phyloP scores from a whole-genome alignment of 345 rosid species.

The Microthlaspi erraticum region DNA sequence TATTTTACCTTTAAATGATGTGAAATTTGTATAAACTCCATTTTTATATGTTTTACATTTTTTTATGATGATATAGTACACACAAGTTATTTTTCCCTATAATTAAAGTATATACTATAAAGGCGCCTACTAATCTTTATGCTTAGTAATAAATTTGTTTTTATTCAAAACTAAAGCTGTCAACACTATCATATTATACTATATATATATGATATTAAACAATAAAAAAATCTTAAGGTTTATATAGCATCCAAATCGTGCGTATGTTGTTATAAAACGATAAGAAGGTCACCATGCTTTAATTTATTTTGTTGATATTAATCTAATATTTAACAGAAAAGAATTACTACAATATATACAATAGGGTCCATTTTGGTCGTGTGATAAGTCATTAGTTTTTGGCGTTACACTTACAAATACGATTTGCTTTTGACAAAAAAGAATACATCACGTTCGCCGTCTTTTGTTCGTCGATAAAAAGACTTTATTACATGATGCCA shows the following conservation, averaged over 20 bases:
- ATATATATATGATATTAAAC: neutral
- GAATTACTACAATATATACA: neutral
- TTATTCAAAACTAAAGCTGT: slow-evolving; percentile 27
- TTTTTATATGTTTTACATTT: neutral
- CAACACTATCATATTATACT: slow-evolving; percentile 30
- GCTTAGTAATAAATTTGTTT: slow-evolving; percentile 17
- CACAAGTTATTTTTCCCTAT: neutral
- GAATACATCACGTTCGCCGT: slow-evolving; percentile 39
- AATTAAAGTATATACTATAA: slow-evolving; percentile 34
- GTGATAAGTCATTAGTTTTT: slow-evolving; percentile 33
- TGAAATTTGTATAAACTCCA: neutral
- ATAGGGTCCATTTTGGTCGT: slow-evolving; percentile 36
- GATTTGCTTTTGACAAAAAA: slow-evolving; percentile 16
- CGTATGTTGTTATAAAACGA: slow-evolving; percentile 13
- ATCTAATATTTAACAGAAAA: slow-evolving; percentile 23
- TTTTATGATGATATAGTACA: neutral
- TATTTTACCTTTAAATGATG: neutral
- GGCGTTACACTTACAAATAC: slow-evolving; percentile 26
- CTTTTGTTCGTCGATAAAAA: slow-evolving; percentile 31
- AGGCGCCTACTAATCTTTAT: slow-evolving; percentile 36
- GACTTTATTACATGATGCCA: slow-evolving; percentile 24
- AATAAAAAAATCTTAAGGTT: neutral
- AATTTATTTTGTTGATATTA: slow-evolving; percentile 8
- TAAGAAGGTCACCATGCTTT: slow-evolving; percentile 40
- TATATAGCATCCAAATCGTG: slow-evolving; percentile 37